These are phyloP conservation scores for Trypanosoma scelopori DNA, from an alignment of 208 protist species.

Conservation along the genomic window DNA sequence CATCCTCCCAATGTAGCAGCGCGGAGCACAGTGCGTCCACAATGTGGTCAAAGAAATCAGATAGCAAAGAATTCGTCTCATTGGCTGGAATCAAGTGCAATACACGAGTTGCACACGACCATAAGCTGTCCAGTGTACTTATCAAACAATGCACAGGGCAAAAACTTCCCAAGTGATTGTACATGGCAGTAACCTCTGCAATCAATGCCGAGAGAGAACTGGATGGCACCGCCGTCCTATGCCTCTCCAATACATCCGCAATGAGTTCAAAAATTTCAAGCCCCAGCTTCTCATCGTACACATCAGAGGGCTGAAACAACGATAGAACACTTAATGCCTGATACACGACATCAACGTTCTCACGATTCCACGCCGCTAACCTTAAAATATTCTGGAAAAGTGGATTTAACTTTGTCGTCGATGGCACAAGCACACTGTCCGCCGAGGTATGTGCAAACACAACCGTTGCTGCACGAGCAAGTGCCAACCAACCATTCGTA, in stretches of 20 bases:
- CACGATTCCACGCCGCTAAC: conserved; percentile 13
- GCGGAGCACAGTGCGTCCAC: conserved; percentile 36
- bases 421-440: conserved; percentile 1
- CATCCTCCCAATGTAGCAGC: conserved; percentile 22
- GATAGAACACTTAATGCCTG: conserved; percentile 16
- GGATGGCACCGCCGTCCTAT: conserved; percentile 5
- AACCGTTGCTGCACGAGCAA: conserved; percentile 6
- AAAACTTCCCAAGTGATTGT: conserved; percentile 16
- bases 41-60: conserved; percentile 35
- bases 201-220: conserved; percentile 11
- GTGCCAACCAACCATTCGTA: conserved; percentile 17
- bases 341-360: conserved; percentile 22
- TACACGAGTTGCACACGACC: conserved; percentile 31
- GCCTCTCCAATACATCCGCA: conserved; percentile 15
- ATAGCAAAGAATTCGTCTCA: conserved; percentile 22
- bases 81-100: conserved; percentile 36
- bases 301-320: conserved; percentile 18
- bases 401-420: conserved; percentile 9
- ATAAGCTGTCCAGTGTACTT: conserved; percentile 33
- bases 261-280: conserved; percentile 31
- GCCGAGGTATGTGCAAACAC: conserved; percentile 1
- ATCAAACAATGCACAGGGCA: conserved; percentile 16
- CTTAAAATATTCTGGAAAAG: conserved; percentile 25
- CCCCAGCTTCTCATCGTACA: conserved; percentile 1
- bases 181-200: conserved; percentile 26